Conservation (phyloP, 768 basidiomycete genomes). For the Holtermanniella nyarrowii region DNA sequence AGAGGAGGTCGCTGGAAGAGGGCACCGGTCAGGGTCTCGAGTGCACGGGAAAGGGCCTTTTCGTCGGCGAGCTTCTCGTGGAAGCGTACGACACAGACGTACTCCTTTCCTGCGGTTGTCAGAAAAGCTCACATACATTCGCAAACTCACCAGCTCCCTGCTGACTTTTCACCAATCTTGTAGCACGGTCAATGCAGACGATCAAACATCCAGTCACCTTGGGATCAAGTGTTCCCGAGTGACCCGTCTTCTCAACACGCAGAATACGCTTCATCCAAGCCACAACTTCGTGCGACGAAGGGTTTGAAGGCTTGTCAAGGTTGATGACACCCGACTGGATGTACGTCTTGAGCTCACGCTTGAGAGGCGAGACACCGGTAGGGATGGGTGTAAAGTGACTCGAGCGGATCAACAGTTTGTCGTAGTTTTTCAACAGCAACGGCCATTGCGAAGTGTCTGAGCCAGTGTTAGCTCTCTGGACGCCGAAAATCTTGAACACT, state of each 20-base stretch:
- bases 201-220: constrained; percentile 98
- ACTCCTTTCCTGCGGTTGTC: constrained; percentile 56
- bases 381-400: constrained; percentile 98
- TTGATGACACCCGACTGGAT: constrained; percentile 98
- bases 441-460: constrained; percentile 94
- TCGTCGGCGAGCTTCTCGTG: constrained; percentile 74
- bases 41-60: constrained; percentile 75
- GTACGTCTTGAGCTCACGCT: constrained; percentile 82
- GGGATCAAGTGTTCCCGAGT: constrained; percentile 96
- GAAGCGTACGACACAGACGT: constrained; percentile 89
- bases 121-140: neutral
- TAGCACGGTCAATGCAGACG: constrained; percentile 98
- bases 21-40: constrained; percentile 94
- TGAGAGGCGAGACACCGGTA: constrained; percentile 82
- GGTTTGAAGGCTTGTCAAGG: constrained; percentile 98
- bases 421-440: constrained; percentile 94
- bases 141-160: constrained; percentile 71
- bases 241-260: constrained; percentile 94
- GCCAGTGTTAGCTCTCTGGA: neutral
- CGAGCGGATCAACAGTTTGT: constrained; percentile 86
- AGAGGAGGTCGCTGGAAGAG: constrained; percentile 97
- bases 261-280: constrained; percentile 97
- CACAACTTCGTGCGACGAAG: constrained; percentile 97
- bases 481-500: constrained; percentile 16
- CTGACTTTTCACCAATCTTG: constrained; percentile 92